Conservation (phyloP, 2,329 filamentous ascomycete species). For the Leptographium lundbergii region DNA sequence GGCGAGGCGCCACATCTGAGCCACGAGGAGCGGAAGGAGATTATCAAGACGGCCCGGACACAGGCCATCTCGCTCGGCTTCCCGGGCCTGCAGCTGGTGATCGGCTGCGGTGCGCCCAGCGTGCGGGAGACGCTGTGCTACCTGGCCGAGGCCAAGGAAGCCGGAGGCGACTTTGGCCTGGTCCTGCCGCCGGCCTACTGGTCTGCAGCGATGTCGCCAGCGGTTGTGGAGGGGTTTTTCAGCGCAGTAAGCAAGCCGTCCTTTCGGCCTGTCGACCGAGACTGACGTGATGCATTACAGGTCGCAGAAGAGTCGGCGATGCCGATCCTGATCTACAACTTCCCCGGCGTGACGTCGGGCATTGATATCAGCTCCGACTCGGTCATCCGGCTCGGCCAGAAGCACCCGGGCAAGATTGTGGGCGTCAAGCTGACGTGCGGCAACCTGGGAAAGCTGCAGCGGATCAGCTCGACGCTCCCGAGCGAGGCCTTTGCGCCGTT, state of each 20-base stretch:
- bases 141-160: constrained; percentile 47
- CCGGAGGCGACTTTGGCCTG: constrained; percentile 55
- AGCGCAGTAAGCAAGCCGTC: constrained; percentile 18
- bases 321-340: constrained; percentile 43
- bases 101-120: constrained; percentile 53
- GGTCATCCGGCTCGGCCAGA: constrained; percentile 30
- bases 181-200: constrained; percentile 59
- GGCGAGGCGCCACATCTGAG: constrained; percentile 55
- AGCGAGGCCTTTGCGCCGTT: constrained; percentile 18
- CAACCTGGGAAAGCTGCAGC: constrained; percentile 46
- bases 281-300: constrained; percentile 22
- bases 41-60: constrained; percentile 42
- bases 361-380: constrained; percentile 38
- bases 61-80: constrained; percentile 39
- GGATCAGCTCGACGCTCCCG: constrained; percentile 13
- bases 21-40: constrained; percentile 42
- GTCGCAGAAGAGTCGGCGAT: constrained; percentile 38
- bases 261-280: constrained; percentile 19
- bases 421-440: constrained; percentile 43
- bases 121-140: constrained; percentile 52
- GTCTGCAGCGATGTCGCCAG: constrained; percentile 39
- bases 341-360: constrained; percentile 37
- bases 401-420: constrained; percentile 36
- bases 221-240: constrained; percentile 33
- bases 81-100: constrained; percentile 46